Conservation (phyloP, 2,329 filamentous ascomycete species). For the Juglanconis sp. region DNA sequence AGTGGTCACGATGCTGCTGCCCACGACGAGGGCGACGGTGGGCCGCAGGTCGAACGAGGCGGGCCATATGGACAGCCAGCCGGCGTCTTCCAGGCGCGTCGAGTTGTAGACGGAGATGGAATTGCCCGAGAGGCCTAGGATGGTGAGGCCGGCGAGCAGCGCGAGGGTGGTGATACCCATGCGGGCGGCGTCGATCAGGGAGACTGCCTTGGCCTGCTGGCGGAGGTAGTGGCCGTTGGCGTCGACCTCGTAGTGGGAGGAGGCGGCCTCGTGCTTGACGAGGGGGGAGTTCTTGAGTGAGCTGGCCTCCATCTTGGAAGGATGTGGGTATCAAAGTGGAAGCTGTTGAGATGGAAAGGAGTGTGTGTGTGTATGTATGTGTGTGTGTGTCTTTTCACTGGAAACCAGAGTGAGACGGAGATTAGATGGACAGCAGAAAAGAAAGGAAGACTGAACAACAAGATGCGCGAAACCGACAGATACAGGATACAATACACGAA, state of each 20-base stretch:
- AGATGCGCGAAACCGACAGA: neutral
- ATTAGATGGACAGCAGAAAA: neutral
- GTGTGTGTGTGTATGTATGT: neutral
- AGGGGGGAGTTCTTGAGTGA: slow-evolving; percentile 2
- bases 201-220: slow-evolving; percentile 33
- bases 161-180: slow-evolving; percentile 47
- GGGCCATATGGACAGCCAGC: slow-evolving; percentile 56
- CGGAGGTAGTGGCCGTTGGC: slow-evolving; percentile 34
- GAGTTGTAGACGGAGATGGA: slow-evolving; percentile 52
- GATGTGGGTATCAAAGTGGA: too few species aligned
- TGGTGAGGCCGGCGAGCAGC: slow-evolving; percentile 47
- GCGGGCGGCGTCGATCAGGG: slow-evolving; percentile 41
- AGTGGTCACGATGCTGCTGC: slow-evolving; percentile 47
- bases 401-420: neutral
- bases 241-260: slow-evolving; percentile 50
- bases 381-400: neutral
- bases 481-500: slow-evolving; percentile 7
- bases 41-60: slow-evolving; percentile 54
- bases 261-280: slow-evolving; percentile 25
- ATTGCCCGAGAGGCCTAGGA: slow-evolving; percentile 54
- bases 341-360: neutral
- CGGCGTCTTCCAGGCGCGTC: slow-evolving; percentile 47
- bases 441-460: slow-evolving; percentile 1
- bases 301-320: slow-evolving; percentile 10
- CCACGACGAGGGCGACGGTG: slow-evolving; percentile 51